Percentiles rank a stretch among this genome's conserved stretches.
Conservation (phyloP, 345 rosid genomes). For the Ceriops zippeliana region DNA sequence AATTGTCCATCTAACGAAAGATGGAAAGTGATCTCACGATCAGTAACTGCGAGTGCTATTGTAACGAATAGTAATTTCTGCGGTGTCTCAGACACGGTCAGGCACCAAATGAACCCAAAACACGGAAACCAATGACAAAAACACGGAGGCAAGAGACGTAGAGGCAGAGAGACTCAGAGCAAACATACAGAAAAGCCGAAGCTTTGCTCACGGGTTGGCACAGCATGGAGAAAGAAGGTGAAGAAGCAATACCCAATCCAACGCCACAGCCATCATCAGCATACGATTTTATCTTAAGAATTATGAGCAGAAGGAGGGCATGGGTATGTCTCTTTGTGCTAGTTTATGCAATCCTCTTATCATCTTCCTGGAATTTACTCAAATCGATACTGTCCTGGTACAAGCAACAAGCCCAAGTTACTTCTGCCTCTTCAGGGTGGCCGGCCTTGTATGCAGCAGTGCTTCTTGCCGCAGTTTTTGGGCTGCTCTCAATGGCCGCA, state of each 20-base stretch:
- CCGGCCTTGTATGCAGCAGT: conserved; percentile 91
- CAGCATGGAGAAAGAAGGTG: conserved; percentile 30
- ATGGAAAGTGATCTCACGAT: not conserved
- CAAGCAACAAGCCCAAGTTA: conserved; percentile 17
- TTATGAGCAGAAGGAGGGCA: conserved; percentile 93
- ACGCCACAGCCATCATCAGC: conserved; percentile 29
- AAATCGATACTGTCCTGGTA: conserved; percentile 65
- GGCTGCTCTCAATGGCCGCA: conserved; percentile 82
- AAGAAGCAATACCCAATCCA: conserved; percentile 14
- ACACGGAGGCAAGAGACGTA: not conserved
- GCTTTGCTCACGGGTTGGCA: not conserved
- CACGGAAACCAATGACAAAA: not conserved
- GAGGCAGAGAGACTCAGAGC: not conserved
- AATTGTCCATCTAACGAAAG: no score
- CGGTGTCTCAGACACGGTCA: not conserved
- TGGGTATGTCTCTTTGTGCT: conserved; percentile 83
- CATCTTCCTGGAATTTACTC: conserved; percentile 70
- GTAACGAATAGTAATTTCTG: not conserved
- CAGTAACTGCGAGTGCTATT: not conserved
- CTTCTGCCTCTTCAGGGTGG: conserved; percentile 48
- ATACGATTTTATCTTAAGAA: conserved; percentile 45
- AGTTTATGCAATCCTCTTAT: conserved; percentile 70
- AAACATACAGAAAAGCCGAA: not conserved
- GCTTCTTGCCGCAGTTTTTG: conserved; percentile 79
- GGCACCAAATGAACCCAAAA: no score